Percentiles rank a stretch among this genome's conserved stretches.
Conservation (phyloP, 2,329 filamentous ascomycete species). For the Xenoacremonium recifei region DNA sequence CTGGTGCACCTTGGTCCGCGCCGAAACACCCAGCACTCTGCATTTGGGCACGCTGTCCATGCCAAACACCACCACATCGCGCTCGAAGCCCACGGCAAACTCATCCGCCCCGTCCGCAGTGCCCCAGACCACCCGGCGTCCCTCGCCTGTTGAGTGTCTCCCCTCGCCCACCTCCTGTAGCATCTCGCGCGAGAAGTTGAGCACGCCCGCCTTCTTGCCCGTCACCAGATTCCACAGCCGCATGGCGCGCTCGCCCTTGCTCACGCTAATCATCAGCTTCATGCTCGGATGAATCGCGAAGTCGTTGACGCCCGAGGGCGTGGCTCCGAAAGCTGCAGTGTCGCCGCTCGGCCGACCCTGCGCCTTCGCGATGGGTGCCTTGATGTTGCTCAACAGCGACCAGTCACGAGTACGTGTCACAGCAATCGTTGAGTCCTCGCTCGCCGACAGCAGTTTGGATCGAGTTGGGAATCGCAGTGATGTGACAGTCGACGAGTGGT, state of each 20-base stretch:
- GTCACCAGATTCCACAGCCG: conserved; percentile 95
- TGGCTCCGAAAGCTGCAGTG: conserved; percentile 77
- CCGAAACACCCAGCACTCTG: conserved; percentile 60
- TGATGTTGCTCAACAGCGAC: conserved; percentile 83
- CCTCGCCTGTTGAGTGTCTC: conserved; percentile 76
- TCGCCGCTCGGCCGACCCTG: conserved; percentile 83
- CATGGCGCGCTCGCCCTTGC: conserved; percentile 88
- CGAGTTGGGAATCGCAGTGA: conserved; percentile 78
- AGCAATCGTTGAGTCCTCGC: conserved; percentile 88
- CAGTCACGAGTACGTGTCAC: conserved; percentile 87
- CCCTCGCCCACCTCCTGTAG: conserved; percentile 75
- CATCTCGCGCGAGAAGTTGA: conserved; percentile 77
- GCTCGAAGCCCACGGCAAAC: conserved; percentile 86
- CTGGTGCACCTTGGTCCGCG: conserved; percentile 79
- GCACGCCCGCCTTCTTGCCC: conserved; percentile 88
- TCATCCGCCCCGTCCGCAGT: conserved; percentile 68
- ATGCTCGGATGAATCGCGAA: conserved; percentile 95
- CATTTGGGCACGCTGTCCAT: conserved; percentile 83
- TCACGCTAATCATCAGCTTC: conserved; percentile 94
- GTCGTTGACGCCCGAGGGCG: conserved; percentile 87
- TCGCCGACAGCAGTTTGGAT: conserved; percentile 81
- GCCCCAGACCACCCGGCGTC: conserved; percentile 79
- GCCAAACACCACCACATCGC: conserved; percentile 80
- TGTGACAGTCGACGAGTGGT: conserved; percentile 83
- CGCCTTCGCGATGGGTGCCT: conserved; percentile 80